phyloP scores from a whole-genome alignment of 2,329 filamentous ascomycete species.

The Penicillium sp. region DNA sequence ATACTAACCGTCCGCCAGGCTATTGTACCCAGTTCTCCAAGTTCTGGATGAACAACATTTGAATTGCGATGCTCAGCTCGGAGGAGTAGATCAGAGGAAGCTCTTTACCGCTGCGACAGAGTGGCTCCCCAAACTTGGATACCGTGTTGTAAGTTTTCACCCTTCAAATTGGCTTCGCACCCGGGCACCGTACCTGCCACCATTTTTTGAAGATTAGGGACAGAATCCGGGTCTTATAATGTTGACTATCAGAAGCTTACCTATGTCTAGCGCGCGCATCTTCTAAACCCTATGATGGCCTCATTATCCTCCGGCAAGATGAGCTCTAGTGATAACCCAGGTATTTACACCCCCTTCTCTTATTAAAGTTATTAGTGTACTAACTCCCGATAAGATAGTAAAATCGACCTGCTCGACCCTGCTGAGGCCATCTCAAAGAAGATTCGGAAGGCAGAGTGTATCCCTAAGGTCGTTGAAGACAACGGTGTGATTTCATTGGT shows the following conservation, averaged over 20 bases:
- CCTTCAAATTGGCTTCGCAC: no score
- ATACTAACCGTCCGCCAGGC: constrained; percentile 36
- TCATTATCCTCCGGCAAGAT: constrained; percentile 83
- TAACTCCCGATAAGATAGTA: constrained; percentile 44
- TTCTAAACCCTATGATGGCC: constrained; percentile 87
- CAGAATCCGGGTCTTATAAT: no score
- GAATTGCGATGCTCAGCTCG: constrained; percentile 83
- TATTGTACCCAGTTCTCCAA: constrained; percentile 72
- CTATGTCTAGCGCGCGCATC: constrained; percentile 53
- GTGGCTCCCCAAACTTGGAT: constrained; percentile 79
- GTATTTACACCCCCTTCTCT: constrained; percentile 11
- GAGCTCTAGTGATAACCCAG: constrained; percentile 62
- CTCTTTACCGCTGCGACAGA: constrained; percentile 65
- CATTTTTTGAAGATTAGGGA: no score
- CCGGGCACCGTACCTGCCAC: no score
- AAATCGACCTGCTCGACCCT: constrained; percentile 80
- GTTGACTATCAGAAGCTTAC: neutral
- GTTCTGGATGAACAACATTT: constrained; percentile 88
- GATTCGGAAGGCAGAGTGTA: constrained; percentile 77
- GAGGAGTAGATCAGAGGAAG: constrained; percentile 50
- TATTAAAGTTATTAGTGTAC: neutral
- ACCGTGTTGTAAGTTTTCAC: constrained; percentile 52
- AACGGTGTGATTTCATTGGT: constrained; percentile 87
- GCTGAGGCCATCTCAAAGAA: constrained; percentile 75
- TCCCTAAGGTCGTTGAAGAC: constrained; percentile 71